These are phyloP conservation scores for Knoxdaviesia proteae DNA, from an alignment of 2,329 filamentous ascomycete genomes.

Conservation along the genomic window DNA sequence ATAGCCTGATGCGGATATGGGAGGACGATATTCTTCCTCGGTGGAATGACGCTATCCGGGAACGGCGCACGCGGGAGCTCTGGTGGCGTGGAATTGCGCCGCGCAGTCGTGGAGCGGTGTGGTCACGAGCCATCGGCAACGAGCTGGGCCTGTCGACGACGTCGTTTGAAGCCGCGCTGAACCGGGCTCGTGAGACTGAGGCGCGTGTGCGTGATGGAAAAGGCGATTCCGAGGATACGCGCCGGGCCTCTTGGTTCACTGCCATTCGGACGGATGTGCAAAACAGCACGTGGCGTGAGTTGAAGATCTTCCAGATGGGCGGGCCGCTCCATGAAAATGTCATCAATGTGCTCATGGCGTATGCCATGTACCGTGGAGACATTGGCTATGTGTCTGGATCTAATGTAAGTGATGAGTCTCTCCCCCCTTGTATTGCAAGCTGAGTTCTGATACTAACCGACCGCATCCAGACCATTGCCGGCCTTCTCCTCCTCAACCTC, in stretches of 20 bases:
- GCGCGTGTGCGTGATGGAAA: slow-evolving; percentile 29
- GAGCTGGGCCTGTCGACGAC: slow-evolving; percentile 44
- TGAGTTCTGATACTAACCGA: slow-evolving; percentile 8
- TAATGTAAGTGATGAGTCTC: slow-evolving; percentile 32
- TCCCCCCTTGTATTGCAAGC: slow-evolving; percentile 2
- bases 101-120: slow-evolving; percentile 46
- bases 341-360: slow-evolving; percentile 55
- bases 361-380: slow-evolving; percentile 64
- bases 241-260: slow-evolving; percentile 38
- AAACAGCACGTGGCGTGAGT: slow-evolving; percentile 44
- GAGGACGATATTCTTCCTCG: slow-evolving; percentile 57
- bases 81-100: slow-evolving; percentile 70
- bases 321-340: slow-evolving; percentile 48
- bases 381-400: slow-evolving; percentile 59
- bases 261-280: slow-evolving; percentile 43
- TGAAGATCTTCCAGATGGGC: slow-evolving; percentile 48
- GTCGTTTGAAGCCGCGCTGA: slow-evolving; percentile 51
- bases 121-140: slow-evolving; percentile 53
- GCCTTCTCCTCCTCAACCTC: slow-evolving; percentile 52
- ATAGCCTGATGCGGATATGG: slow-evolving; percentile 43
- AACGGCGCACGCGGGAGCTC: slow-evolving; percentile 50
- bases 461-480: slow-evolving; percentile 42
- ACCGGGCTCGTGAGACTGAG: slow-evolving; percentile 43
- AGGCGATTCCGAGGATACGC: slow-evolving; percentile 29
- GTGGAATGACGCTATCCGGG: slow-evolving; percentile 50